A percentile compares a stretch with the other conserved stretches of the same genome.
Conservation (phyloP, 163 green algal species). For the Scenedesmus sp. region DNA sequence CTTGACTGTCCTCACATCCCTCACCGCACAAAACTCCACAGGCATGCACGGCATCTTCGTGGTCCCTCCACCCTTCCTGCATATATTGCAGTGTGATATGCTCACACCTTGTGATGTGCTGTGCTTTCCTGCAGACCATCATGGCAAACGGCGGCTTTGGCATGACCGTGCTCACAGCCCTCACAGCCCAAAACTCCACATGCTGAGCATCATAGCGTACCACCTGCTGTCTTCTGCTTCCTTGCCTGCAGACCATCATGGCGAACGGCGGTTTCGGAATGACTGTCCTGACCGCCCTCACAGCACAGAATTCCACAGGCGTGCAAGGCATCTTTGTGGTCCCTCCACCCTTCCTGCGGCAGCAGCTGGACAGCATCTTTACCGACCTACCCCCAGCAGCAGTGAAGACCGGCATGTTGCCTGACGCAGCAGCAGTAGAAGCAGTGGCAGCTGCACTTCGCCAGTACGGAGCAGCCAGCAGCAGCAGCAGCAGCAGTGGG, state of each 20-base stretch:
- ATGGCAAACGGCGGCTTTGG: no score
- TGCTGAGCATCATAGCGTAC: neutral
- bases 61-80: slow-evolving; percentile 75
- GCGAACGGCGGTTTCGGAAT: slow-evolving; percentile 84
- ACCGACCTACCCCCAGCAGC: slow-evolving; percentile 88
- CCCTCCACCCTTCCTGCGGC: slow-evolving; percentile 72
- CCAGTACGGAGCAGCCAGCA: neutral
- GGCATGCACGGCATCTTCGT: slow-evolving; percentile 86
- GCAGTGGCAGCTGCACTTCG: slow-evolving; percentile 28
- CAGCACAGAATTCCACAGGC: slow-evolving; percentile 94
- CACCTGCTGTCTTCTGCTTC: neutral
- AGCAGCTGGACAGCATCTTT: slow-evolving; percentile 89
- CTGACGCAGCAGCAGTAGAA: slow-evolving; percentile 75
- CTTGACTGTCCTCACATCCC: slow-evolving; percentile 85
- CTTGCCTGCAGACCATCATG: slow-evolving; percentile 74
- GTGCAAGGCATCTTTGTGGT: slow-evolving; percentile 83
- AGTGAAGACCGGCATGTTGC: slow-evolving; percentile 98
- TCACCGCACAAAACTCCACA: slow-evolving; percentile 96
- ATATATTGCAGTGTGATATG: no score
- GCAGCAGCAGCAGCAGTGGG: neutral
- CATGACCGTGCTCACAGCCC: no score
- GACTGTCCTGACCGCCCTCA: slow-evolving; percentile 91
- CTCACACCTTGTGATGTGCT: no score
- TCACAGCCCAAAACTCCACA: neutral
- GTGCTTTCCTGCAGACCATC: no score